phyloP scores from a whole-genome alignment of 1,284 basidiomycete genomes.

The Ustilago hordei region DNA sequence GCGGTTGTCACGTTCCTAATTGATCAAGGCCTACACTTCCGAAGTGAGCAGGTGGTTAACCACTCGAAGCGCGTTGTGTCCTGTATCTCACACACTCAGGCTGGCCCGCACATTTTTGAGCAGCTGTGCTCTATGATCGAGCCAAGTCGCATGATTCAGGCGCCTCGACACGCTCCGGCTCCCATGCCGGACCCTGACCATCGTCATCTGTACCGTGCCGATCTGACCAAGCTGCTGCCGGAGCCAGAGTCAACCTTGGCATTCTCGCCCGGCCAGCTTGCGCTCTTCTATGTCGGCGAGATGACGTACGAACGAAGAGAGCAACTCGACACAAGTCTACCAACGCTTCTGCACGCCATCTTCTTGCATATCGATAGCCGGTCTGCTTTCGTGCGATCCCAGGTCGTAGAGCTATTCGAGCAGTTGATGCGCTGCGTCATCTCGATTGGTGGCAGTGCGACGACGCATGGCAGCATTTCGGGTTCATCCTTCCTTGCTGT shows the following conservation, averaged over 20 bases:
- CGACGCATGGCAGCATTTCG: conserved; percentile 9
- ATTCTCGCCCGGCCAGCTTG: conserved; percentile 84
- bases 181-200: conserved; percentile 66
- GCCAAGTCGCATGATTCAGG: conserved; percentile 80
- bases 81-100: conserved; percentile 82
- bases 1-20: conserved; percentile 85
- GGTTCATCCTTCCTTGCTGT: conserved; percentile 23
- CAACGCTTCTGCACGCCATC: conserved; percentile 82
- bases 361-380: conserved; percentile 87
- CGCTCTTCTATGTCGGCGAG: conserved; percentile 86
- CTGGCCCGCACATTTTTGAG: conserved; percentile 81
- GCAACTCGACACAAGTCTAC: conserved; percentile 79
- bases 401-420: conserved; percentile 77
- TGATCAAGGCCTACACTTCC: conserved; percentile 86
- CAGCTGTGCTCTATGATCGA: conserved; percentile 87
- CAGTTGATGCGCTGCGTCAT: conserved; percentile 57
- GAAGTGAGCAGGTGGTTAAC: conserved; percentile 80
- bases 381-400: conserved; percentile 77
- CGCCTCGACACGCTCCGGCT: conserved; percentile 76
- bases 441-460: conserved; percentile 24
- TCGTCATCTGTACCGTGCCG: conserved; percentile 60
- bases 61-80: conserved; percentile 86
- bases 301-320: conserved; percentile 82
- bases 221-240: conserved; percentile 48
- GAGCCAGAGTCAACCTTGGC: conserved; percentile 48